A percentile compares a stretch with the other conserved stretches of the same genome.
phyloP scores from a whole-genome alignment of 305 asterid species.

The Rubia peregrina region DNA sequence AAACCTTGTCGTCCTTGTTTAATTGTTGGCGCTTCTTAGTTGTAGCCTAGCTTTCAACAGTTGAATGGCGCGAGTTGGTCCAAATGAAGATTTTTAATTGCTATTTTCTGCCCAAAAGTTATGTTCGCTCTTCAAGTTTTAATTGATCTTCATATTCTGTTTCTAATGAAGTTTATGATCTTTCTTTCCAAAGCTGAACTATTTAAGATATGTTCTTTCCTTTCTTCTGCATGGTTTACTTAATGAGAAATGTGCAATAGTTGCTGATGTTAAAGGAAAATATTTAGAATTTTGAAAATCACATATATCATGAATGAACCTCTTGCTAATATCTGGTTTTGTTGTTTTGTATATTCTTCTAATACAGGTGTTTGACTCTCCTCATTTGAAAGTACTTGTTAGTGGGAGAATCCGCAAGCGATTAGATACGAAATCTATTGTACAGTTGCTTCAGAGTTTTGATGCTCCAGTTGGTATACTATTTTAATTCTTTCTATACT shows the following conservation, averaged over 20 bases:
- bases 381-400: conserved; percentile 59
- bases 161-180: not conserved
- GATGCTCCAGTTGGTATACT: conserved; percentile 68
- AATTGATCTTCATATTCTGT: not conserved
- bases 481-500: not conserved
- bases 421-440: conserved; percentile 67
- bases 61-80: not conserved
- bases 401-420: conserved; percentile 70
- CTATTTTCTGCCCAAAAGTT: not conserved
- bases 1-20: not conserved
- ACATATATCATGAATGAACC: not conserved
- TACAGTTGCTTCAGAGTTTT: conserved; percentile 63
- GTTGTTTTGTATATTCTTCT: not conserved
- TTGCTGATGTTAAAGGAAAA: not conserved
- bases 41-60: not conserved
- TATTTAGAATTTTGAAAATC: not conserved
- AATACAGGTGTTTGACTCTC: conserved; percentile 74
- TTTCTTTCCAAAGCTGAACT: not conserved
- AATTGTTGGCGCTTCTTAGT: not conserved
- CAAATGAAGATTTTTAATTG: not conserved
- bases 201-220: no score
- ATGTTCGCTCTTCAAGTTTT: not conserved
- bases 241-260: conserved; percentile 1
- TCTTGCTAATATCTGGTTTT: not conserved
- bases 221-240: not conserved